Evolutionary conservation across 2,329 filamentous ascomycete species (phyloP), one percentile per base, ranked within the genome.

Genomic region (Pseudogymnoascus destructans): DNA sequence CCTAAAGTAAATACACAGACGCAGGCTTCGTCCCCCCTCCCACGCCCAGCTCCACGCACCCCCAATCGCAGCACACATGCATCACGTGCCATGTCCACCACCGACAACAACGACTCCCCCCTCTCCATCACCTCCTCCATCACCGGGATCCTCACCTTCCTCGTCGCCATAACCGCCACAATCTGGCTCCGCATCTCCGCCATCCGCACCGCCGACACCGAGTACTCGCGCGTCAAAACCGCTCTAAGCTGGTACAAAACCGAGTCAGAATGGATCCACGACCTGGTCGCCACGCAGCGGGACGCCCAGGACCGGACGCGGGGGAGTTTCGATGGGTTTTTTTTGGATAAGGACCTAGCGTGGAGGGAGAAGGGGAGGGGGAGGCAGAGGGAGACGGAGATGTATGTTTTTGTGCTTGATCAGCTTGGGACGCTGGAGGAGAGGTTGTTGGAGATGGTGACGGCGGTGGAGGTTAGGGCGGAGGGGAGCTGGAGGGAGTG

Each of bases 361-460:
- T n/a, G 21, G 42, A 11, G 25, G 15, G 35, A 58, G 38, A 25
- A 25, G 7, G 10, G 17, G 19, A n/a, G 36, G 11, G 55, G 56
- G 25, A 60, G 64, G 13, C 68, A 68, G 52, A 52, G 46, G 25
- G 46, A 52, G 15, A 67, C 69, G n/a, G 73, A 76, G 60, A 77
- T 77, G 73, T 76, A 74, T 63, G 65, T 64, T 1, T 77, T 76
- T 59, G 73, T 76, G 8, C 73, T 77, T 70, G 74, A 77, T 32
- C 72, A 76, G 59, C 62, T 76, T 27, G 60, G 72, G 21, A 73
- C 71, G 56, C 66, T 77, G 13, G 73, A 77, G 64, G 68, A 72
- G 62, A 68, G 73, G 11, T 65, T 76, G 36, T 65, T 77, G 5
- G 74, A 77, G 54, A 65, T 75, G n/a, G 66, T 77, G 3, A 68